Base-by-base conservation (phyloP, 768 basidiomycete genomes). In the Kwoniella europaea region DNA sequence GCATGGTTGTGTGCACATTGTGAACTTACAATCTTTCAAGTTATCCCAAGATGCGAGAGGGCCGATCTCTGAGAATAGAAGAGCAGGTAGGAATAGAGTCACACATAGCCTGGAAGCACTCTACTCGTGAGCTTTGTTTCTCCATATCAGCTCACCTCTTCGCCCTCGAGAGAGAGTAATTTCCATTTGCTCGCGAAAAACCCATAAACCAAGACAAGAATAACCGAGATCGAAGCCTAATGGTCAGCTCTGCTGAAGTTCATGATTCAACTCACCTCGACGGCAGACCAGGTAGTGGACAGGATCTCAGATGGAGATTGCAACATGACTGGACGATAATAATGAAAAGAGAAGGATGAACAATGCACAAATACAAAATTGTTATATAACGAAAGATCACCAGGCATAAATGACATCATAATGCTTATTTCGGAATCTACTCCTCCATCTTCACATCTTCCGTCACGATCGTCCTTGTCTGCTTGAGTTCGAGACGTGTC, bases 11-110 rank as follows among this genome's bases (percentile, higher is more conserved):
- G 15, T n/a, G 27, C 13, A 18, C 41, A 35, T 13, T 10, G 13
- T 24, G 56, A 3, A 76, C 82, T 65, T 29, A 83, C 81, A 84
- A 5, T 74, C 68, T 52, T 75, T 73, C 4, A 84, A 67, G 56
- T 82, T 82, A 18, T 62, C 53, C 61, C 73, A 74, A 10, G 79
- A 78, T 18, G 82, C 78, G n/a, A 79, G 57, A 1, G 82, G 81
- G 0, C 83, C 83, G 24, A 84, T 84, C 71, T 84, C 80, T 18
- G 73, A 75, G 74, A 84, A 84, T 22, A 84, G 72, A 27, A 84
- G 71, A 27, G 73, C 75, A 0, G 83, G 83, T 1, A 84, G 73
- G 65, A 84, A 80, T 52, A 82, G 55, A 12, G 74, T 76, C 0
- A 82, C 81, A 15, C 75, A 82, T 42, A 83, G 68, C 52, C 76